Conservation (phyloP, 2,329 filamentous ascomycete species). For the Aspergillus niger region DNA sequence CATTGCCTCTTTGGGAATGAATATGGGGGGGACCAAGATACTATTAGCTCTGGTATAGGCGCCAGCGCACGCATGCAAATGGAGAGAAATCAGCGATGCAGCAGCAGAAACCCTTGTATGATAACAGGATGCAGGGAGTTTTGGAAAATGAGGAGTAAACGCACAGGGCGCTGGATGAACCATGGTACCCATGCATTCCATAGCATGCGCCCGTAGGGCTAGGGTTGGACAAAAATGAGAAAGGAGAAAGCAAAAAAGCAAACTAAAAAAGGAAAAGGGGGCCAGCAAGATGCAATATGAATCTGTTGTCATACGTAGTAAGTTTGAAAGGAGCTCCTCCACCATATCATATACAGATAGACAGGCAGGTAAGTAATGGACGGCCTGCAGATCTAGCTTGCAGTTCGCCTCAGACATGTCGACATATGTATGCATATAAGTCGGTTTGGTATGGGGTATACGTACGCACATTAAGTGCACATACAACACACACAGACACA, state of each 20-base stretch:
- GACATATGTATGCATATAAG: not conserved
- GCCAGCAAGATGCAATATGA: not conserved
- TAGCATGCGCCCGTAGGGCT: not conserved
- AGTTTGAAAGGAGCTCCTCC: not conserved
- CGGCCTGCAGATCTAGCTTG: not conserved
- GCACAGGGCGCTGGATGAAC: not conserved
- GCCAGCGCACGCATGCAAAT: not conserved
- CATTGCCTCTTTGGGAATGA: not conserved
- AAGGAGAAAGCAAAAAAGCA: not conserved
- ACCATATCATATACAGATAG: not conserved
- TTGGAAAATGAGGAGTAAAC: not conserved
- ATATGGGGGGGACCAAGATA: not conserved
- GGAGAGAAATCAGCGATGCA: not conserved
- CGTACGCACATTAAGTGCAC: not conserved
- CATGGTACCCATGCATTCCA: not conserved
- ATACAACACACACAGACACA: conserved; percentile 4
- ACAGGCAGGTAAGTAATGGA: not conserved
- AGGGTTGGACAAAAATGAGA: not conserved
- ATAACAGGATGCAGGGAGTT: not conserved
- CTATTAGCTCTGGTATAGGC: not conserved
- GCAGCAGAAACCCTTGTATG: not conserved
- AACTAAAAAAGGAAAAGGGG: not conserved
- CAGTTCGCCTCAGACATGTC: not conserved
- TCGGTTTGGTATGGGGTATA: not conserved
- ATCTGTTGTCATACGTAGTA: conserved; percentile 1